phyloP scores from a whole-genome alignment of 2,329 filamentous ascomycete genomes.

The Ilyonectria destructans region DNA sequence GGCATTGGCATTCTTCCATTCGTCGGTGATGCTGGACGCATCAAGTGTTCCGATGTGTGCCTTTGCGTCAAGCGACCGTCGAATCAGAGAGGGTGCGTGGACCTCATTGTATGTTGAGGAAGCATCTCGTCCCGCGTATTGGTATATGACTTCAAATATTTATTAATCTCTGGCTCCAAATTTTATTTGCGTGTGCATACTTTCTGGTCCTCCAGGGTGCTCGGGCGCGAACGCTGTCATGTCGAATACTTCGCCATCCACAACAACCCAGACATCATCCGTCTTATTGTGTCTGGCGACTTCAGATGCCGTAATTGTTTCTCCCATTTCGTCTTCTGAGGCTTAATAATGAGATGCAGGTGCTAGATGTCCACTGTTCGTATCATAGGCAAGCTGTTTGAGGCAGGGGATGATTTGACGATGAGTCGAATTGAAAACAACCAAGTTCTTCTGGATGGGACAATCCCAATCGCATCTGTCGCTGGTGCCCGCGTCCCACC shows the following conservation, averaged over 20 bases:
- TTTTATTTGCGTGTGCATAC: background rate
- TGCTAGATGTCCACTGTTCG: no score
- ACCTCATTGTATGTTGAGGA: slow-evolving; percentile 19
- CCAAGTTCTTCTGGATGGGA: no score
- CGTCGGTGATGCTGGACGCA: slow-evolving; percentile 13
- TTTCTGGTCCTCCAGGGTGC: slow-evolving; percentile 23
- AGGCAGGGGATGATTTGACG: no score
- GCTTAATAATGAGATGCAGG: no score
- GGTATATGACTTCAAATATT: slow-evolving; percentile 15
- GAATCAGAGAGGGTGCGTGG: slow-evolving; percentile 21
- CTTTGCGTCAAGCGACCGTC: slow-evolving; percentile 15
- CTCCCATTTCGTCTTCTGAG: background rate
- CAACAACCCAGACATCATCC: slow-evolving; percentile 23
- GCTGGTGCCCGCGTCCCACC: no score
- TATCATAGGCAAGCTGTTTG: no score
- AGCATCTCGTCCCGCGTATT: slow-evolving; percentile 23
- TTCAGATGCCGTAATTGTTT: background rate
- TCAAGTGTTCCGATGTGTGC: slow-evolving; percentile 39
- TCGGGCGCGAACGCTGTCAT: slow-evolving; percentile 27
- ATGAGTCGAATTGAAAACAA: no score
- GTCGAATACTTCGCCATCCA: slow-evolving; percentile 23
- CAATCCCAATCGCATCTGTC: no score
- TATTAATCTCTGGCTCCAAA: background rate
- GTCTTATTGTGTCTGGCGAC: slow-evolving; percentile 1
- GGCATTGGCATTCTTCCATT: background rate